Conservation (phyloP, 768 basidiomycete genomes). For the Kwoniella newhampshirensis region DNA sequence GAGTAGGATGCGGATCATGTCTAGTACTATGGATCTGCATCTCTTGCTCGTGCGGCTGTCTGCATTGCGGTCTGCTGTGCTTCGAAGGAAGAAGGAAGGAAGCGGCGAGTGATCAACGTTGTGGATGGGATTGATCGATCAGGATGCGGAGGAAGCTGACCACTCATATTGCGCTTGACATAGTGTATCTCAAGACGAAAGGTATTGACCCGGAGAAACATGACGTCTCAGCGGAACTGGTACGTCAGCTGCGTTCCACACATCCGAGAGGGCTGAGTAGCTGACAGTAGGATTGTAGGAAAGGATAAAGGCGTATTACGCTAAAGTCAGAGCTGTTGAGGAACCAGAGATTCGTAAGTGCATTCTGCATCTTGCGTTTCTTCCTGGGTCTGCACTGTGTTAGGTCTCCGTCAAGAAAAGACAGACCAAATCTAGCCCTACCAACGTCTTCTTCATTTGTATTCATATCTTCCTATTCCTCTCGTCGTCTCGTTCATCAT, state of each 20-base stretch:
- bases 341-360: slow-evolving; percentile 42
- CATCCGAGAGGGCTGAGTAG: no score
- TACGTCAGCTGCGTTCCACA: slow-evolving; percentile 8
- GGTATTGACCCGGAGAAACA: slow-evolving; percentile 50
- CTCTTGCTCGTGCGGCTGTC: neutral
- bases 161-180: no score
- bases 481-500: neutral
- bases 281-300: no score
- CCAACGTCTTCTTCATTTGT: no score
- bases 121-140: no score
- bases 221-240: slow-evolving; percentile 50
- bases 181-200: slow-evolving; percentile 51
- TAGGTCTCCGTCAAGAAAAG: no score
- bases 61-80: neutral
- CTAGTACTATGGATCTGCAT: neutral
- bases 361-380: neutral
- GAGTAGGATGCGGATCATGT: no score
- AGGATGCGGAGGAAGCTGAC: no score
- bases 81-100: no score
- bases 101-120: no score
- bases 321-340: slow-evolving; percentile 47
- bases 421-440: no score
- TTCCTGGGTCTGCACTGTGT: no score
- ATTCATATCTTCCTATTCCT: neutral
- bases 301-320: slow-evolving; percentile 49